Base-by-base conservation (phyloP, 2,329 filamentous ascomycete species). In the Calonectria naviculata region DNA sequence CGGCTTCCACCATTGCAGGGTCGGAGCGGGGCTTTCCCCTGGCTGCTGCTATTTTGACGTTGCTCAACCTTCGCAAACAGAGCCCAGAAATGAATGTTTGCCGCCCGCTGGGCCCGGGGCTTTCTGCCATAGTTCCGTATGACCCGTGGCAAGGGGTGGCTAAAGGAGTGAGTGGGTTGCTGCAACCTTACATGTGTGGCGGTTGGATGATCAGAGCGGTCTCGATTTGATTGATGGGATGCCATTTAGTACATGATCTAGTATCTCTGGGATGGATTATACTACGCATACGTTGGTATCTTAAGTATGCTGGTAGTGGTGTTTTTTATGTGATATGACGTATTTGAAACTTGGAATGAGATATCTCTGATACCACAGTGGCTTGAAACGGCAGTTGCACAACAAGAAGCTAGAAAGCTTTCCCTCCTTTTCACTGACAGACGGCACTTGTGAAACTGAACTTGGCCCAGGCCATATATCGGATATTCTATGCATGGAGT, bases 11-110 rank as follows among this genome's bases (percentile, higher is more conserved):
- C 49, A 66, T 52, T 54, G 58, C 62, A 70, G 62, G 62, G 62
- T 54, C 38, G n/a, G 10, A 56, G 62, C 67, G 67, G 67, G 67
- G 67, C 62, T 49, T 62, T 26, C 63, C 62, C 68, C 56, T 61
- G 63, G 38, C 41, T 26, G 56, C 52, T 42, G 34, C 28, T 63
- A 36, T 47, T 46, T 52, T 38, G 61, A 46, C 24, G 34, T 21
- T 58, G 31, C 31, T 38, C 44, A 38, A 47, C 17, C 28, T 67
- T 52, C 29, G 34, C 38, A 67, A 46, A 42, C 42, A 26, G 63
- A 63, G 29, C 36, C 38, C 52, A 49, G 56, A 63, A 70, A 64
- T 31, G 63, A 67, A 58, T 47, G 63, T 44, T 46, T 63, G 46
- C 58, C 54, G 63, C 63, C 47, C 44, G 26, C 15, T 21, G 46